These are phyloP conservation scores for Bipolaris zeicola DNA, from an alignment of 2,329 filamentous ascomycete genomes.

Conservation along the genomic window DNA sequence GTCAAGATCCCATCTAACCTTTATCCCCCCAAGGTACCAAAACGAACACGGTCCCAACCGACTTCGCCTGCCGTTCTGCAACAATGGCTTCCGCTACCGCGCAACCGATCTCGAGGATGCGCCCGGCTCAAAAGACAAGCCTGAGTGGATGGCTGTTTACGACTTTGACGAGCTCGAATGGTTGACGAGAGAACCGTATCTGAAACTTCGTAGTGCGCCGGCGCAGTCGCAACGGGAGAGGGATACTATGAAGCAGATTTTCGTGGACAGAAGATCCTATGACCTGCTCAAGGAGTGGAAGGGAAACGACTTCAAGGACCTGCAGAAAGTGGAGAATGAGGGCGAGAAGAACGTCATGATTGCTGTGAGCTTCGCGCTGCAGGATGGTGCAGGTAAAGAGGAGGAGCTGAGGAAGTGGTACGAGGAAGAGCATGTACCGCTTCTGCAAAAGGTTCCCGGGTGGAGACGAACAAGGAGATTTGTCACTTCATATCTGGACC, in stretches of 20 bases:
- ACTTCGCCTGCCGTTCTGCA: conserved; percentile 73
- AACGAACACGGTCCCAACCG: conserved; percentile 87
- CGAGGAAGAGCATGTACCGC: conserved; percentile 72
- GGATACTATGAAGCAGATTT: conserved; percentile 67
- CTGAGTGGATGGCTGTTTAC: conserved; percentile 79
- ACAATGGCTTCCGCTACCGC: conserved; percentile 79
- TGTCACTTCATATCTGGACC: conserved; percentile 64
- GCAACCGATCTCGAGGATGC: conserved; percentile 62
- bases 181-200: conserved; percentile 73
- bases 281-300: conserved; percentile 65
- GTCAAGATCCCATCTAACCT: conserved; percentile 42
- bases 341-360: conserved; percentile 64
- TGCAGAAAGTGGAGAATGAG: conserved; percentile 65
- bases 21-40: conserved; percentile 64
- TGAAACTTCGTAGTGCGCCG: conserved; percentile 63
- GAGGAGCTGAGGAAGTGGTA: conserved; percentile 72
- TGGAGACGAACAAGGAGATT: conserved; percentile 78
- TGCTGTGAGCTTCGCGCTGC: conserved; percentile 64
- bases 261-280: conserved; percentile 73
- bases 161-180: conserved; percentile 77
- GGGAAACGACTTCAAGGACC: conserved; percentile 61
- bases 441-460: conserved; percentile 75
- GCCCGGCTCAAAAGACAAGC: conserved; percentile 52
- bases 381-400: conserved; percentile 57
- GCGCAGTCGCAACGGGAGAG: conserved; percentile 65